Base-by-base conservation (phyloP, 768 basidiomycete species). In the Cystobasidium ongulense region DNA sequence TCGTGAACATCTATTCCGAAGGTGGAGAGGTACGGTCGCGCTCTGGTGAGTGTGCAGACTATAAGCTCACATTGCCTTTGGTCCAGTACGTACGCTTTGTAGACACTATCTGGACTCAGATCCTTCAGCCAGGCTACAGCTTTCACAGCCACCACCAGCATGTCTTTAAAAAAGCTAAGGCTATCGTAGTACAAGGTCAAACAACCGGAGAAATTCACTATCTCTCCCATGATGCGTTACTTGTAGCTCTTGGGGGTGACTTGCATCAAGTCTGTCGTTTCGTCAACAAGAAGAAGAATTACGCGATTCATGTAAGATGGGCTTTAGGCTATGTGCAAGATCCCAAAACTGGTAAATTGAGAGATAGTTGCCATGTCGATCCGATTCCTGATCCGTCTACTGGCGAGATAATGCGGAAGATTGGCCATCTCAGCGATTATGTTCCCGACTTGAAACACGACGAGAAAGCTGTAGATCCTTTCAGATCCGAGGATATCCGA, bases 71-170 rank as follows among this genome's bases (percentile, higher is more conserved):
- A 13, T 61, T 61, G 31, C 13, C 31, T 61, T 15, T 15, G 10
- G 39, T 54, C 21, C 68, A 71, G 68, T 71, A 35, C 23, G 68
- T 61, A 4, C 68, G 68, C 33, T 71, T 71, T 36, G 21, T 71
- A 25, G 68, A 59, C n/a, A 71, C 68, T 8, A 59, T 52, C 10
- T 71, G 68, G 68, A 71, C 36, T 25, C 46, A 50, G 21, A 50
- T 59, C 11, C 33, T 59, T 23, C 57, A 29, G 57, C 13, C 15
- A 7, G 57, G 23, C 21, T 27, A 17, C 5, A 59, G 11, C 25
- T 59, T 23, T 15, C 25, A 35, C 57, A 23, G 29, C 13, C 25
- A 59, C 25, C 57, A 59, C 29, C 10, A 11, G 53, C 38, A 54
- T 52, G 33, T 27, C 41, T 35, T 52, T 17, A 53, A 59, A n/a